These are phyloP conservation scores for Coniferiporia sulphurascens DNA, from an alignment of 1,284 basidiomycete genomes.

Conservation along the genomic window DNA sequence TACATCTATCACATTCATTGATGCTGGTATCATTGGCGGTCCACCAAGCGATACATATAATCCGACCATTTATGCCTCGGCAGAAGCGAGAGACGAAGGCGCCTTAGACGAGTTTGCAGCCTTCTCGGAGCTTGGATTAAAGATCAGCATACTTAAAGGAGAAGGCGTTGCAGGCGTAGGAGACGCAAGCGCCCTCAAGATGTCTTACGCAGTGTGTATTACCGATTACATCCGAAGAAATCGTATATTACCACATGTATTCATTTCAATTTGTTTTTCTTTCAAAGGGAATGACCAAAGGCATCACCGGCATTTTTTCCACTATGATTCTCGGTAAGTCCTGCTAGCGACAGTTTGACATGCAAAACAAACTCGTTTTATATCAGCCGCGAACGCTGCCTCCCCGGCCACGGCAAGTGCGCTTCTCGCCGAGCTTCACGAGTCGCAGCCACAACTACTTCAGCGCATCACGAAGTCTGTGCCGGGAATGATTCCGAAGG, in stretches of 20 bases:
- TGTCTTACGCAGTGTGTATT: conserved; percentile 53
- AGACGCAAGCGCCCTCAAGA: conserved; percentile 57
- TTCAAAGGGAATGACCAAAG: conserved; percentile 49
- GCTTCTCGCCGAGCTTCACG: conserved; percentile 41
- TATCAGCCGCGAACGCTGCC: conserved; percentile 46
- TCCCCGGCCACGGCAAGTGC: conserved; percentile 56
- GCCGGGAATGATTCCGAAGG: conserved; percentile 51
- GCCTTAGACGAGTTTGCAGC: conserved; percentile 40
- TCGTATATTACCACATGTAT: background rate
- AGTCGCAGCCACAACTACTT: conserved; percentile 43
- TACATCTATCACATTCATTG: conserved; percentile 42
- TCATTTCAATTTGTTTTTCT: background rate
- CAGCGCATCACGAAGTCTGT: conserved; percentile 35
- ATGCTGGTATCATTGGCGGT: conserved; percentile 55
- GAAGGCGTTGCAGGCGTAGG: conserved; percentile 34
- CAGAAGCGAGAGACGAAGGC: conserved; percentile 30
- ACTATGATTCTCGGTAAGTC: conserved; percentile 51
- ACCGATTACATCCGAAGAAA: conserved; percentile 2
- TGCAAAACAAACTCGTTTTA: background rate
- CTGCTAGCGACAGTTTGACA: background rate
- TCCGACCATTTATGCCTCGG: conserved; percentile 53
- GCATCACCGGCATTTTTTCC: conserved; percentile 47
- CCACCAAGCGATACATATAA: conserved; percentile 45
- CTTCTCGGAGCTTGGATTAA: conserved; percentile 41
- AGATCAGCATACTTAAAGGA: conserved; percentile 40